Conservation (phyloP, 306 rosid genomes). For the Cyclanthera cordifolia region DNA sequence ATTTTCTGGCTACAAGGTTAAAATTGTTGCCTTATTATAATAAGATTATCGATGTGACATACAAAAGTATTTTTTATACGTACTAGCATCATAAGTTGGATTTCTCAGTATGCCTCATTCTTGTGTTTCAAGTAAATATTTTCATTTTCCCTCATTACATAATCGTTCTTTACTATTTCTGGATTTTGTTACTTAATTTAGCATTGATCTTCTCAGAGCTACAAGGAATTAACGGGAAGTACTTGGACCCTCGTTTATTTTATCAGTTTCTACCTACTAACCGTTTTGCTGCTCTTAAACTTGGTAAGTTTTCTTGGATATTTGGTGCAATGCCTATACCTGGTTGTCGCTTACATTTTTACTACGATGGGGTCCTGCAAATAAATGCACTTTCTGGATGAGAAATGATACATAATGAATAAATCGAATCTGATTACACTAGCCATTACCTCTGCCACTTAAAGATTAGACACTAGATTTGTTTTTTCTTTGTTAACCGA, state of each 20-base stretch:
- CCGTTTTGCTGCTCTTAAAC: conserved; percentile 75
- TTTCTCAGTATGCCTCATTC: background rate
- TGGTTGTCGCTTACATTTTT: background rate
- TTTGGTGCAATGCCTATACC: background rate
- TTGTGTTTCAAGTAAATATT: conserved; percentile 1
- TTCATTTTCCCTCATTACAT: background rate
- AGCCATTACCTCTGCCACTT: background rate
- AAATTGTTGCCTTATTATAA: too few relatives aligned
- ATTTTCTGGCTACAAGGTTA: too few relatives aligned
- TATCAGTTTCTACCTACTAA: conserved; percentile 75
- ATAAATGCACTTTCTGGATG: background rate
- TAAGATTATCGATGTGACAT: too few relatives aligned
- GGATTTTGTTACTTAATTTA: conserved; percentile 1
- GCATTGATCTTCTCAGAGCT: conserved; percentile 55
- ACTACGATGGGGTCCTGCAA: background rate
- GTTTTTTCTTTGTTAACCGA: background rate
- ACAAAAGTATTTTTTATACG: too few relatives aligned
- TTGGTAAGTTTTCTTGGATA: conserved; percentile 41
- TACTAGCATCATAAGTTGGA: too few relatives aligned
- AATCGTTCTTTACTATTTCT: background rate
- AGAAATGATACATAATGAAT: background rate
- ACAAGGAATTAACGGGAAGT: conserved; percentile 73
- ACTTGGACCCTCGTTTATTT: conserved; percentile 59
- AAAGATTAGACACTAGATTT: background rate
- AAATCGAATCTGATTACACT: background rate